A percentile compares a stretch with the other conserved stretches of the same genome.
phyloP scores from a whole-genome alignment of 2,329 filamentous ascomycete genomes.

The Alternaria burnsii region DNA sequence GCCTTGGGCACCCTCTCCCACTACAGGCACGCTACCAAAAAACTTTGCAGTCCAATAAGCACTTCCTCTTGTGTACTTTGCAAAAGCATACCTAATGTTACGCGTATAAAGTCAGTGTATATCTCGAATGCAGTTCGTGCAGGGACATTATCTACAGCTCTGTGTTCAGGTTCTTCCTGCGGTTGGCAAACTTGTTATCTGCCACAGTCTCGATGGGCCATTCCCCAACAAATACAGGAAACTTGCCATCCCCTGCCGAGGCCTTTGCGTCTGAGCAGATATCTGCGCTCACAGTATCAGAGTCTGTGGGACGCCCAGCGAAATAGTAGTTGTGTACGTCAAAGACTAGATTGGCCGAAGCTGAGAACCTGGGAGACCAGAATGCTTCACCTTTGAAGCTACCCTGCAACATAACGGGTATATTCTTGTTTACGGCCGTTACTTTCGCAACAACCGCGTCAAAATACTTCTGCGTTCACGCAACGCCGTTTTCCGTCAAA shows the following conservation, averaged over 20 bases:
- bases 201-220: background rate
- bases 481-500: constrained; percentile 38
- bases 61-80: background rate
- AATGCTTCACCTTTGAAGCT: constrained; percentile 28
- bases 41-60: background rate
- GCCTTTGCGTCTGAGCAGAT: background rate
- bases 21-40: background rate
- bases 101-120: too few relatives aligned
- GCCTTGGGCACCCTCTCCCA: background rate
- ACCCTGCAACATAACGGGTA: constrained; percentile 30
- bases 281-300: constrained; percentile 14
- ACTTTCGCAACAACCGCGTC: constrained; percentile 23
- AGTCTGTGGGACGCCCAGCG: constrained; percentile 22
- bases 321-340: constrained; percentile 41
- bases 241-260: background rate
- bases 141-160: background rate
- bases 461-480: constrained; percentile 48
- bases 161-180: background rate
- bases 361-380: constrained; percentile 24
- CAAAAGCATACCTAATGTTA: background rate
- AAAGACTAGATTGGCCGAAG: constrained; percentile 31
- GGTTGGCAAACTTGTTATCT: background rate
- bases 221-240: background rate
- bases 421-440: constrained; percentile 23
- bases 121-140: too few relatives aligned